Evolutionary conservation across 225 moss, liverwort and hornwort species (phyloP), one percentile per base, ranked within the genome.

Genomic region (Climacium dendroides): DNA sequence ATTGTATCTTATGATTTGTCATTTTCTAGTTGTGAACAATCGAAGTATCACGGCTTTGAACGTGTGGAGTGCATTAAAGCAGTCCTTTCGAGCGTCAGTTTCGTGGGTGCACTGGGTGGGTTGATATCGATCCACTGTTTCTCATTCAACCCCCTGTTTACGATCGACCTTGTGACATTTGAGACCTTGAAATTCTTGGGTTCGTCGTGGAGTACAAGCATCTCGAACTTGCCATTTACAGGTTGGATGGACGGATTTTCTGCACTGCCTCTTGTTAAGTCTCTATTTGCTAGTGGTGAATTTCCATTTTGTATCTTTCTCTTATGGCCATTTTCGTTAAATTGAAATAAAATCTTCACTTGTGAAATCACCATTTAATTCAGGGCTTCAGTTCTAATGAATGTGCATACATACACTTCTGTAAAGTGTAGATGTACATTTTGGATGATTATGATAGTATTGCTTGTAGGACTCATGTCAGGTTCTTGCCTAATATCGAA

Each of bases 401-500:
- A 45, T 87, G 32, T 61, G 73, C 53, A 62, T 41, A 24, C 34
- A n/a, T 71, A 60, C 18, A 41, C 47, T 11, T 64, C 25, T 78
- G 76, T 77, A 32, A 39, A 77, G 11, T 54, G 65, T 39, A 32
- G 32, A 18, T 39, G 61, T 62, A 52, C 29, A 66, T 80, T 29
- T 82, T 10, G 61, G 53, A 53, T n/a, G 39, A 78, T 87, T 65
- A 79, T 72, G 55, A 62, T 90, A 47, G 87, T 48, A 65, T 77
- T 87, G 70, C 61, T 85, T 88, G 89, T 92, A 94, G 98, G 94
- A 81, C 74, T 95, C 88, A 93, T 96, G 94, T 91, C 97, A 91
- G 92, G 95, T 74, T 95, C 95, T 76, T 96, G 96, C 88, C 90
- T 95, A 26, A 90, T 91, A 18, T 98, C 96, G 60, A 96, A 94